Base-by-base conservation (phyloP, 768 basidiomycete genomes). In the Lactarius hatsudake region DNA sequence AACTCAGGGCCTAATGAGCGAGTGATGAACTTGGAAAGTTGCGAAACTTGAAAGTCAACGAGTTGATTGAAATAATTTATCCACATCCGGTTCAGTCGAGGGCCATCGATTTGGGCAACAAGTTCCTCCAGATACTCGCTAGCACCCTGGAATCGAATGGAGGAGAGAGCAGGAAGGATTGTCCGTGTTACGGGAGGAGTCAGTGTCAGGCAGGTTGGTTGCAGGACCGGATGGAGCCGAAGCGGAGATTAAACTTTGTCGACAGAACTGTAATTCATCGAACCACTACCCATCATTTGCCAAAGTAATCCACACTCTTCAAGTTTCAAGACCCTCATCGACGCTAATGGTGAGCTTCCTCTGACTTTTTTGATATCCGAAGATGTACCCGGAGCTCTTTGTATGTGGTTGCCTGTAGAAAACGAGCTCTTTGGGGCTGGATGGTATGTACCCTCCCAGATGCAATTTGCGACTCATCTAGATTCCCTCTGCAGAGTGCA, bases 391-490 rank as follows among this genome's bases (percentile, higher is more conserved):
- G 62, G 56, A 30, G 62, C 62, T 58, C 61, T 57, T 13, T 26
- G n/a, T 18, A 36, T 15, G 28, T 26, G 34, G 42, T 43, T 63
- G 12, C n/a, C 3, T 55, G 5, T 40, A 9, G 18, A 42, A 64
- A 42, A 17, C 15, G 18, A 38, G 23, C 65, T 36, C 32, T n/a
- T 56, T 45, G 53, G 53, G 6, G 60, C 65, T 76, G 76, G 76
- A 77, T 77, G 76, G 76, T 74, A 65, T 43, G 75, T 68, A 20
- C 30, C 4, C 9, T 26, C 54, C 13, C 51, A 59, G 75, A 76
- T 76, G 70, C 66, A 30, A 58, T 53, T 32, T 38, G 9, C 20
- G 36, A n/a, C 18, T 36, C 28, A 51, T 26, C 54, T 45, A 63
- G 20, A 65, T 20, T 48, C 63, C 12, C 6, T 38, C 51, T 43